phyloP scores from a whole-genome alignment of 169 alveolate species.

The Eimeria praecox region DNA sequence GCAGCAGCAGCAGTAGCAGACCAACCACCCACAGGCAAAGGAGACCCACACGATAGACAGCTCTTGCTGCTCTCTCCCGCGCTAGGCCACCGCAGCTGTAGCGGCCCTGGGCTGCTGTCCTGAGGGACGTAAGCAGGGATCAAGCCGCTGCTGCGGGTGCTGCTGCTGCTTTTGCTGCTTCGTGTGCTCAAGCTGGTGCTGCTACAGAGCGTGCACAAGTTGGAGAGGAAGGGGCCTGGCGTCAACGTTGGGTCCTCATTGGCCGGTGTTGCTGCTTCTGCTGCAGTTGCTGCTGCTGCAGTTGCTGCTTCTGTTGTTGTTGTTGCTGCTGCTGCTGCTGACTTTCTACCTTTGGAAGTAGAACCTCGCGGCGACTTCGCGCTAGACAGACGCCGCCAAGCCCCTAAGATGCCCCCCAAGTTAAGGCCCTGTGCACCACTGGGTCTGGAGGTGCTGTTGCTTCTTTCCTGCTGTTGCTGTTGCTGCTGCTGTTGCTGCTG shows the following conservation, averaged over 20 bases:
- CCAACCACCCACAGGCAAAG: not conserved
- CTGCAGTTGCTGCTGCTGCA: not conserved
- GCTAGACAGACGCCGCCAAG: slow-evolving; percentile 78
- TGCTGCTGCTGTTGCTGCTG: slow-evolving; percentile 31
- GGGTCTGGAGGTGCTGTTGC: slow-evolving; percentile 47
- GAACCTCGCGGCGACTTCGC: slow-evolving; percentile 50
- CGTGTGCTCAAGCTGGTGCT: slow-evolving; percentile 20
- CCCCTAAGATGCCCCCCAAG: slow-evolving; percentile 75
- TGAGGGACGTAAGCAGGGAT: not conserved
- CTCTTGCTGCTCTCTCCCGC: not conserved
- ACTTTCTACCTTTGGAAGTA: slow-evolving; percentile 12
- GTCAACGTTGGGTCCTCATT: not conserved
- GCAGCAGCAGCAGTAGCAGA: slow-evolving; percentile 10
- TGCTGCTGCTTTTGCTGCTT: slow-evolving; percentile 29
- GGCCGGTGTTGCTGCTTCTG: not conserved
- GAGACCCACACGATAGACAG: not conserved
- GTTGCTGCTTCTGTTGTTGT: slow-evolving; percentile 22
- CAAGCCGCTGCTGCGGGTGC: slow-evolving; percentile 17
- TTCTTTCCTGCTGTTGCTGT: slow-evolving; percentile 14
- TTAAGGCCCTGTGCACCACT: slow-evolving; percentile 50
- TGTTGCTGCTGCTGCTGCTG: slow-evolving; percentile 2
- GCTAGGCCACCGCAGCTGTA: slow-evolving; percentile 28
- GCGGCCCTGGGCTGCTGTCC: not conserved
- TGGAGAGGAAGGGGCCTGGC: not conserved
- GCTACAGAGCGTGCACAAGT: slow-evolving; percentile 25